These are phyloP conservation scores for Candida tallmaniae DNA, from an alignment of 805 yeast genomes.

Conservation along the genomic window DNA sequence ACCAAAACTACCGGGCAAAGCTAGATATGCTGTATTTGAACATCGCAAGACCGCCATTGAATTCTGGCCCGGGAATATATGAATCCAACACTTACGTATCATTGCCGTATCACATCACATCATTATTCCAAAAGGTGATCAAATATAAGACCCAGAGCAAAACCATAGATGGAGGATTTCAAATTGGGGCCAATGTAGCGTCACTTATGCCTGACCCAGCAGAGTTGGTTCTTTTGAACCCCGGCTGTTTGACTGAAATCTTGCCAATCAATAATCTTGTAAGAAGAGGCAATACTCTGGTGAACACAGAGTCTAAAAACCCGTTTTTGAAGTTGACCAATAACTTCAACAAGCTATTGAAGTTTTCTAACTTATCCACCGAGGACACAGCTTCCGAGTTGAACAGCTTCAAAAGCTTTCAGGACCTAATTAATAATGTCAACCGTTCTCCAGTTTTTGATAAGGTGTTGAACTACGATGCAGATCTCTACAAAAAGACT, in stretches of 20 bases:
- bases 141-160: constrained; percentile 29
- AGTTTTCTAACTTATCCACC: constrained; percentile 1
- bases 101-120: constrained; percentile 46
- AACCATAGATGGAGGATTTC: constrained; percentile 39
- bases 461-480: constrained; percentile 8
- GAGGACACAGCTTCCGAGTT: neutral
- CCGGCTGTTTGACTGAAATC: constrained; percentile 43
- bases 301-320: constrained; percentile 12
- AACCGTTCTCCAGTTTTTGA: constrained; percentile 7
- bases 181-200: constrained; percentile 50
- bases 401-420: constrained; percentile 3
- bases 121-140: constrained; percentile 33
- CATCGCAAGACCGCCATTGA: constrained; percentile 34
- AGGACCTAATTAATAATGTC: constrained; percentile 6
- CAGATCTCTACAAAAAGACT: constrained; percentile 5
- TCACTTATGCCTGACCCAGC: constrained; percentile 52
- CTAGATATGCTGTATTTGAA: constrained; percentile 27
- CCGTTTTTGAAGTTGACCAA: constrained; percentile 31
- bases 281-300: constrained; percentile 10
- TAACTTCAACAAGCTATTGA: constrained; percentile 27
- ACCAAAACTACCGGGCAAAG: constrained; percentile 9
- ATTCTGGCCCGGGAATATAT: constrained; percentile 16
- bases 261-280: constrained; percentile 12
- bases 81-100: constrained; percentile 53
- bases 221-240: constrained; percentile 47